These are phyloP conservation scores for Blastobotrys malaysiensis DNA, from an alignment of 1,139 yeast species.

Conservation along the genomic window DNA sequence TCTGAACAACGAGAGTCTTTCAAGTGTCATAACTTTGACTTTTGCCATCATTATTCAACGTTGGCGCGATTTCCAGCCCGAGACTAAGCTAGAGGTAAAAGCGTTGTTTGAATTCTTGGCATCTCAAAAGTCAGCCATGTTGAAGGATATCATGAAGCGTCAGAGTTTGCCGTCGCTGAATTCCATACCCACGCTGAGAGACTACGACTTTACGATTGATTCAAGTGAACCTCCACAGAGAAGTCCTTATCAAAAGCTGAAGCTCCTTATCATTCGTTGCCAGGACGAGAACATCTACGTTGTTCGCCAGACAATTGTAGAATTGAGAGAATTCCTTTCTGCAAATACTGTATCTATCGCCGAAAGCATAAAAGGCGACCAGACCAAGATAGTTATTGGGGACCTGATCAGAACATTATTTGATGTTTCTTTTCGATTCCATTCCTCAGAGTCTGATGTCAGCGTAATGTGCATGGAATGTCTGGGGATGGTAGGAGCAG, in stretches of 20 bases:
- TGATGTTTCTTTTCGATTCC: constrained; percentile 51
- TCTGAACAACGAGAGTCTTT: constrained; percentile 45
- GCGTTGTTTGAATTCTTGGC: constrained; percentile 18
- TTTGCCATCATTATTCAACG: constrained; percentile 58
- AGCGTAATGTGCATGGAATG: constrained; percentile 60
- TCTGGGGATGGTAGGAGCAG: constrained; percentile 70
- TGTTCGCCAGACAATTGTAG: constrained; percentile 70
- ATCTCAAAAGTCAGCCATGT: constrained; percentile 12
- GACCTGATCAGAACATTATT: constrained; percentile 51
- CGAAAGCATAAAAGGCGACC: constrained; percentile 14
- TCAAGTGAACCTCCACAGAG: background rate
- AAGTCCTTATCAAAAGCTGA: constrained; percentile 11
- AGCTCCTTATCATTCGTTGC: constrained; percentile 41
- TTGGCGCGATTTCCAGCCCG: constrained; percentile 41
- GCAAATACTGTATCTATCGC: constrained; percentile 9
- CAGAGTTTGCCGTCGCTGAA: constrained; percentile 25
- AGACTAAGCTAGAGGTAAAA: constrained; percentile 20
- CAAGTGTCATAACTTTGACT: constrained; percentile 50
- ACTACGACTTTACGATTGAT: background rate
- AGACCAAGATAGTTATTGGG: constrained; percentile 27
- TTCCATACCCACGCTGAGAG: constrained; percentile 15
- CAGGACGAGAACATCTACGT: constrained; percentile 69
- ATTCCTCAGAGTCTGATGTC: constrained; percentile 42
- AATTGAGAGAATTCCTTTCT: constrained; percentile 49
- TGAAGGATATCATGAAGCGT: constrained; percentile 18